These are phyloP conservation scores for Gliomastix tumulicola DNA, from an alignment of 2,329 filamentous ascomycete species.

Conservation along the genomic window DNA sequence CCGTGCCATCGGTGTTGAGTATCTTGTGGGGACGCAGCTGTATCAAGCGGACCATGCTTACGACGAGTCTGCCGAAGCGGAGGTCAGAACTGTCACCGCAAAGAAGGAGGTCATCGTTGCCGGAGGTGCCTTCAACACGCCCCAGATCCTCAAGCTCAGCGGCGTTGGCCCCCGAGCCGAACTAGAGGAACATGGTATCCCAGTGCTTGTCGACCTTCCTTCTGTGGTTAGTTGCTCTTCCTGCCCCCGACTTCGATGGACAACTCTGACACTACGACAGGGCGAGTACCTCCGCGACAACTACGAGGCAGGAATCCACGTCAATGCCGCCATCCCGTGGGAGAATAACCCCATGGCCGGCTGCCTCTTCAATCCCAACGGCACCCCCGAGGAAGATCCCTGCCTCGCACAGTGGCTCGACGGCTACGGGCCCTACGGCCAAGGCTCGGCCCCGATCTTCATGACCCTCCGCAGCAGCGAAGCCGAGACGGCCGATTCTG, in stretches of 20 bases:
- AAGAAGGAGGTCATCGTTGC: conserved; percentile 38
- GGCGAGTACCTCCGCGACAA: conserved; percentile 52
- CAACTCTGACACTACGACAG: background rate
- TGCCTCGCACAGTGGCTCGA: conserved; percentile 1
- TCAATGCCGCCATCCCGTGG: background rate
- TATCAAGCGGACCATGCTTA: conserved; percentile 9
- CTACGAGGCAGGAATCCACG: conserved; percentile 28
- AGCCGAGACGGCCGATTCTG: conserved; percentile 9
- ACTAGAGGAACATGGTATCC: conserved; percentile 26
- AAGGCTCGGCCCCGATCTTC: background rate
- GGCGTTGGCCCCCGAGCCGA: conserved; percentile 35
- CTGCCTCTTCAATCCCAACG: background rate
- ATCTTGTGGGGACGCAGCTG: conserved; percentile 9
- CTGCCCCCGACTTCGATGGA: background rate
- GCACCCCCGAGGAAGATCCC: background rate
- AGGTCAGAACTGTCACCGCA: background rate
- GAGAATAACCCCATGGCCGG: background rate
- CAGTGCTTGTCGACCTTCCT: conserved; percentile 43
- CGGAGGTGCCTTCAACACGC: conserved; percentile 44
- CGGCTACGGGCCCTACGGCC: background rate
- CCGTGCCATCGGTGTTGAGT: conserved; percentile 29
- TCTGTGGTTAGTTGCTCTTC: conserved; percentile 36
- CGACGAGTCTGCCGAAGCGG: background rate
- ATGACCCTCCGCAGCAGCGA: conserved; percentile 1
- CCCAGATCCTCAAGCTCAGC: conserved; percentile 44